A percentile compares a stretch with the other conserved stretches of the same genome.
phyloP scores from a whole-genome alignment of 73 alveolate genomes.

The Blepharisma japonicum region DNA sequence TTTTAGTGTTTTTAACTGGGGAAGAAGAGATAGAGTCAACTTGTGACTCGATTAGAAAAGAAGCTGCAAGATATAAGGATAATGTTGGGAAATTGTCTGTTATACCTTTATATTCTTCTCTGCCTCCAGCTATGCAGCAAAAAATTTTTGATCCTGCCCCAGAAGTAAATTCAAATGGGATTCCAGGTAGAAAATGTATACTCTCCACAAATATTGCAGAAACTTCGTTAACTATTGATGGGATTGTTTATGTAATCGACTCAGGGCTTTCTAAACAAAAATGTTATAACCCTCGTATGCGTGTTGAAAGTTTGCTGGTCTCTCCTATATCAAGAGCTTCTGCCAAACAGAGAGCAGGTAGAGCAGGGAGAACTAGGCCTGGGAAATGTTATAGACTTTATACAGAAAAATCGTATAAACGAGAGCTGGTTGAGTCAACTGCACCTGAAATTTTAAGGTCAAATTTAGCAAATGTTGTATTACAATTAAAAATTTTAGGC shows the following conservation, averaged over 20 bases:
- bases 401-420: constrained; percentile 91
- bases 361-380: constrained; percentile 99
- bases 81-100: constrained; percentile 57
- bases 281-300: constrained; percentile 98
- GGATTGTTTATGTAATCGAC: constrained; percentile 99
- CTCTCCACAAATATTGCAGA: constrained; percentile 99
- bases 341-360: constrained; percentile 99
- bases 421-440: constrained; percentile 93
- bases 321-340: constrained; percentile 97
- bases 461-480: constrained; percentile 84
- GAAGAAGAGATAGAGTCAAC: constrained; percentile 98
- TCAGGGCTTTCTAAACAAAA: constrained; percentile 98
- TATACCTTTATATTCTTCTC: constrained; percentile 94
- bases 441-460: constrained; percentile 98
- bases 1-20: constrained; percentile 97
- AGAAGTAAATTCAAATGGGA: constrained; percentile 71
- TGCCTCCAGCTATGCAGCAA: constrained; percentile 97
- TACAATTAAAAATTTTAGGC: constrained; percentile 74
- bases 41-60: constrained; percentile 74
- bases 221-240: constrained; percentile 99
- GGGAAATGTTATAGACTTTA: constrained; percentile 99
- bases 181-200: constrained; percentile 90
- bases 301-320: constrained; percentile 96
- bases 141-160: constrained; percentile 99
- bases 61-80: constrained; percentile 72